Percentiles rank a stretch among this genome's conserved stretches.
These are phyloP conservation scores for Kodamaea derodonti DNA, from an alignment of 1,139 yeast species.

Conservation along the genomic window DNA sequence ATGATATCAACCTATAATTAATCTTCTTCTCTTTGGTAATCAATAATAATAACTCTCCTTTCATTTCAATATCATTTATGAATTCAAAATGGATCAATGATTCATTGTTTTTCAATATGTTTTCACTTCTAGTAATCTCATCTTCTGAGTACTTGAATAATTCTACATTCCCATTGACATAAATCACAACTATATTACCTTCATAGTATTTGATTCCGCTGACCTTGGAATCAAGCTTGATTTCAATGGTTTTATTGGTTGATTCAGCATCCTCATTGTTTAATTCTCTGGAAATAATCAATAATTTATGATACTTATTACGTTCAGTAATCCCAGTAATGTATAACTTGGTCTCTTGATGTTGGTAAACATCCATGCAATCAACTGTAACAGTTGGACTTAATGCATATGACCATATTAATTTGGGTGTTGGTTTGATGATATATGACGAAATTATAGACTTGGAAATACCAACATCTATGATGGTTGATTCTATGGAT, in stretches of 20 bases:
- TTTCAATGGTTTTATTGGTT: slow-evolving; percentile 20
- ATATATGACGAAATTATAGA: slow-evolving; percentile 70
- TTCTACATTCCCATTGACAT: slow-evolving; percentile 41
- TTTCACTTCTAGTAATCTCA: slow-evolving; percentile 9
- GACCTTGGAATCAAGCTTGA: slow-evolving; percentile 20
- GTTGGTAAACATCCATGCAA: slow-evolving; percentile 35
- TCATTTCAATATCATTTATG: slow-evolving; percentile 15
- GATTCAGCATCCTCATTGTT: neutral
- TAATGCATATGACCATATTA: slow-evolving; percentile 69
- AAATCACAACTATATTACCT: slow-evolving; percentile 35
- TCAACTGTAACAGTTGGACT: slow-evolving; percentile 56
- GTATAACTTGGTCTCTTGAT: slow-evolving; percentile 22
- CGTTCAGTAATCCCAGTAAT: slow-evolving; percentile 48
- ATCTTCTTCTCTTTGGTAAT: slow-evolving; percentile 15
- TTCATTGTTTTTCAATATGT: slow-evolving; percentile 6
- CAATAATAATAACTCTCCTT: slow-evolving; percentile 23
- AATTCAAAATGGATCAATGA: slow-evolving; percentile 21
- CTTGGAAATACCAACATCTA: slow-evolving; percentile 70
- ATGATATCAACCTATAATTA: slow-evolving; percentile 21
- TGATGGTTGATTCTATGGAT: slow-evolving; percentile 22
- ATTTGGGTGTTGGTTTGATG: slow-evolving; percentile 75
- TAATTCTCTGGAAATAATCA: slow-evolving; percentile 28
- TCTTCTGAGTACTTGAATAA: slow-evolving; percentile 18
- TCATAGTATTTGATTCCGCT: slow-evolving; percentile 33
- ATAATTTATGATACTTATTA: slow-evolving; percentile 33